Base-by-base conservation (phyloP, 805 yeast species). In the Saccharomycopsis microspora region DNA sequence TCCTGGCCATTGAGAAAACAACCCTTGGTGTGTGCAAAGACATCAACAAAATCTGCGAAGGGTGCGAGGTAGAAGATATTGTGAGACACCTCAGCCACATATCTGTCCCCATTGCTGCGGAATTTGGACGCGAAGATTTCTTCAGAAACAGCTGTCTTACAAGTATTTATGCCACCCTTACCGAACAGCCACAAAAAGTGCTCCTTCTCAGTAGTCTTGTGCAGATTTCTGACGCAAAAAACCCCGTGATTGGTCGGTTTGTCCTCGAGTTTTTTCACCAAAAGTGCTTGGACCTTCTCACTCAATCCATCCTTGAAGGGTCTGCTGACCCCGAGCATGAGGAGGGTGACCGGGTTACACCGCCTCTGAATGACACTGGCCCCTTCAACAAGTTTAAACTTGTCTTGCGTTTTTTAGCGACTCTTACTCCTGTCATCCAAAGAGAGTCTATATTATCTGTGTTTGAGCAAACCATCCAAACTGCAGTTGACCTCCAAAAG, bases 101-200 rank as follows among this genome's bases (percentile, higher is more conserved):
- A 29, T 41, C 49, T 34, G 44, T 31, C 9, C 51, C 51, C 27
- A 45, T 48, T 27, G 48, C 46, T 11, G 46, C 42, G 5, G 51
- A 48, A 30, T 45, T 45, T 30, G 30, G 29, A n/a, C 40, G 40
- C 34, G 51, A 48, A 34, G 43, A 34, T 11, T 37, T 27, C 38
- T 48, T 48, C 42, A 40, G 51, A 41, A 45, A 39, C 36, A 46
- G 32, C 31, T 35, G 41, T 27, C 64, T 85, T 50, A 70, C 72
- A 43, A 83, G 85, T 2, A 59, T 88, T 30, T 72, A 74, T 47
- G 85, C 95, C 2, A 74, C 85, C 41, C 70, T 82, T 7, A 64
- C 75, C 32, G 97, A 93, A 63, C 96, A 90, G 63, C 97, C 99
- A 0, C 95, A 89, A 54, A 93, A 89, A 61, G 75, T 82, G 50